Evolutionary conservation across 2,329 filamentous ascomycete genomes (phyloP), one percentile per base, ranked within the genome.

Genomic region (Hymenoscyphus fraxineus): DNA sequence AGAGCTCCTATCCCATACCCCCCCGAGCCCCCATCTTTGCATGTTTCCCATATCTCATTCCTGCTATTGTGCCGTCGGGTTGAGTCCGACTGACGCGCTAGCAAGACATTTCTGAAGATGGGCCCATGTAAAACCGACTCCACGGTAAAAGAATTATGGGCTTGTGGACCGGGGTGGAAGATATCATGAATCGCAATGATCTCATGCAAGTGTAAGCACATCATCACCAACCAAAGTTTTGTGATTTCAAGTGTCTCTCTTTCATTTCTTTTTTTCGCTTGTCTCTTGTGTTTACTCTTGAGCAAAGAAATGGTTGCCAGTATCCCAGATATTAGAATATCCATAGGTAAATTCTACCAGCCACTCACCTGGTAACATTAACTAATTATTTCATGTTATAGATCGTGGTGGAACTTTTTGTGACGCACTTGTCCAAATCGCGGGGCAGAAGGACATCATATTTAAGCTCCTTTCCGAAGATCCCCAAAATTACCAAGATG

Each of bases 401-500:
- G 69, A 85, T 80, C 83, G 86, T 69, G 85, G 86, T 64, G 85
- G 86, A 60, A 90, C 88, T 40, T 91, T 91, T 74, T 90, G 88
- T 40, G 88, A 91, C 74, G 85, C 89, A 22, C 69, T 82, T 85
- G 31, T 83, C 85, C 66, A 82, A 81, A 32, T 60, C 16, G 39
- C 57, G 22, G 87, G 88, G 78, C 47, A 59, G 60, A 85, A 90
- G 74, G 86, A 90, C 66, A 80, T 91, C 56, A 78, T 91, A 60
- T 88, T 92, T 75, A 92, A 92, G 74, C 79, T 92, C 1, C 81
- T 92, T 15, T 92, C 89, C 0, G 89, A 89, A 68, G 89, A 92
- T 71, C 87, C 87, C 1, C 77, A 80, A 27, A 88, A 89, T 74
- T 89, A 90, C 75, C 78, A 85, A 61, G 87, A 90, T 77, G 87